Base-by-base conservation (phyloP, 1,139 yeast genomes). In the Sugiyamaella xylanicola region DNA sequence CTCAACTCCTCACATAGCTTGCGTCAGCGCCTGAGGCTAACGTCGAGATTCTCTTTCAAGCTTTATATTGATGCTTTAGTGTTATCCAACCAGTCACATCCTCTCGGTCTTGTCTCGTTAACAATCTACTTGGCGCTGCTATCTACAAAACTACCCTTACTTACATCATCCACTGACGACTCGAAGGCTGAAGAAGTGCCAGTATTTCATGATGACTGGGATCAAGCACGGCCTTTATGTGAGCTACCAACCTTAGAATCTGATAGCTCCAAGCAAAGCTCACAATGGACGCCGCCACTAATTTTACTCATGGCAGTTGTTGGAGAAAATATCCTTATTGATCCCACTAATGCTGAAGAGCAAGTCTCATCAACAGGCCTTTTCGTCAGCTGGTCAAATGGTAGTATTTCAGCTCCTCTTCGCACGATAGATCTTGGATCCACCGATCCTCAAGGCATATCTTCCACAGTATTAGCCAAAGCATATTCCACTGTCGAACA, bases 201-300 rank as follows among this genome's bases (percentile, higher is more conserved):
- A 1, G 88, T 91, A 0, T 92, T 92, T 67, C 85, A 92, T 45
- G 97, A 91, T 65, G 96, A 84, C 68, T 92, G 87, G 93, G 86
- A 78, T 65, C 77, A 75, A 61, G 82, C 86, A 35, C 76, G 65
- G 55, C 77, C 69, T 47, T 71, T 87, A 37, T 75, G 80, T 46
- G 29, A 27, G 4, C 48, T 40, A 19, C 45, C 47, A 4, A 5
- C 43, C 19, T 8, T 15, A 32, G 15, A 32, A 15, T 11, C n/a
- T 5, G 44, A 40, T n/a, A n/a, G n/a, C n/a, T 19, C 53, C 55
- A 15, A 55, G 52, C 4, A 25, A 42, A 13, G 42, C 2, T 54
- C 55, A n/a, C 55, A 56, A 0, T 82, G 82, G 72, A 77, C 78
- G 50, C 95, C 96, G 1, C 96, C 97, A 0, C 73, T 92, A 21